phyloP scores from a whole-genome alignment of 2,329 filamentous ascomycete species.

The Penicillium sp. region DNA sequence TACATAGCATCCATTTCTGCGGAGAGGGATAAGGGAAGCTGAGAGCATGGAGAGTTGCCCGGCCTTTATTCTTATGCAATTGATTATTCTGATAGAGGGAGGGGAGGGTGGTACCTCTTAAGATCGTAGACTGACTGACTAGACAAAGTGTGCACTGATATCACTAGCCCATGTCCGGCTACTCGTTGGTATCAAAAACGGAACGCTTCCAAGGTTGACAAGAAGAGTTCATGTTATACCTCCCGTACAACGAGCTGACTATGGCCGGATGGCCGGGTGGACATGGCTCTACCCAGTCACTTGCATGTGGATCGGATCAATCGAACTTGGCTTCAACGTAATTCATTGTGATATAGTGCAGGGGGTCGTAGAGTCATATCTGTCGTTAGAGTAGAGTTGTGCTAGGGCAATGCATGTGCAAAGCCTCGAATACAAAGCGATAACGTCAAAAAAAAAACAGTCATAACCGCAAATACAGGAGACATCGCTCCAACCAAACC shows the following conservation, averaged over 20 bases:
- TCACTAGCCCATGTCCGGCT: too few relatives aligned
- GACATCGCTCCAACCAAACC: neutral
- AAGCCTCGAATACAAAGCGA: neutral
- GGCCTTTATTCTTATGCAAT: neutral
- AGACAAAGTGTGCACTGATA: too few relatives aligned
- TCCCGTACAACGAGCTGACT: too few relatives aligned
- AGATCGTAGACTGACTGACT: neutral
- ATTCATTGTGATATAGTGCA: constrained; percentile 1
- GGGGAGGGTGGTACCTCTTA: neutral
- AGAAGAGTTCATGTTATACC: too few relatives aligned
- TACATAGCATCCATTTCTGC: constrained; percentile 10
- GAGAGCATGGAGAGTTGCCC: neutral
- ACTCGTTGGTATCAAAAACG: too few relatives aligned
- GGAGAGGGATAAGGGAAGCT: neutral
- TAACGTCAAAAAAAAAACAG: neutral
- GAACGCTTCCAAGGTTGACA: too few relatives aligned
- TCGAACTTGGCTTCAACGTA: neutral
- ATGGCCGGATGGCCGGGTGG: too few relatives aligned
- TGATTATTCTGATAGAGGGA: neutral
- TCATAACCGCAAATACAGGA: neutral
- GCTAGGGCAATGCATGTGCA: neutral
- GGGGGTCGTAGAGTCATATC: constrained; percentile 11
- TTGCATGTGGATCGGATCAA: neutral
- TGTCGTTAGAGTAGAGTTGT: constrained; percentile 12
- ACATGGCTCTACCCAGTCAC: neutral